Base-by-base conservation (phyloP, 148 eudicot species). In the Limonium bicolor region DNA sequence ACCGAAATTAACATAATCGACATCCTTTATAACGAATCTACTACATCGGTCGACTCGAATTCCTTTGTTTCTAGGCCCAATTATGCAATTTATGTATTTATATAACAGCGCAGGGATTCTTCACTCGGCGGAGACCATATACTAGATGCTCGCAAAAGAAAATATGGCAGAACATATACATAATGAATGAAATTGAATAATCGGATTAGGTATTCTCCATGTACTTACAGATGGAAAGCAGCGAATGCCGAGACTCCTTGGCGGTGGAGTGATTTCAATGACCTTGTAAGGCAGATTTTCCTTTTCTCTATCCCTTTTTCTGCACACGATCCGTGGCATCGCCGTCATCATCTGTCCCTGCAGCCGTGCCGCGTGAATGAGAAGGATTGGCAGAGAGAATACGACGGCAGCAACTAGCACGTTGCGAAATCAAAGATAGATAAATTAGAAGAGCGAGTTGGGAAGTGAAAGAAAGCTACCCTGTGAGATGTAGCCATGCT, bases 231-330 rank as follows among this genome's bases (percentile, higher is more conserved):
- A 51, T 36, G 84, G 71, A 16, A 83, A 69, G 65, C 84, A 73
- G 25, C 94, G 94, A 50, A 68, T 32, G 46, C 88, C 94, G 14
- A 83, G 88, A 55, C 56, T 60, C 54, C 66, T 76, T 50, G 94
- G 94, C 32, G 94, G 84, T 30, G 94, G 94, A 17, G 84, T 70
- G 20, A 83, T 72, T 63, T 72, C 87, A 13, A 82, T 64, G 44
- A 82, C 94, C 65, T 78, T 82, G 42, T 82, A 82, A 23, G 83
- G 81, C 5, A 27, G 23, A 27, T 41, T 41, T 41, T 41, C 45
- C 23, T 27, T 41, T 8, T 38, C 42, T 24, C 23, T 18, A 11
- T 41, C 45, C 45, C 23, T 41, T 17, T 41, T 41, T 27, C 27
- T 41, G 45, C 45, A 41, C 23, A 20, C 45, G 11, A 41, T 41